phyloP scores from a whole-genome alignment of 2,329 filamentous ascomycete species.

The Epichloe sylvatica region DNA sequence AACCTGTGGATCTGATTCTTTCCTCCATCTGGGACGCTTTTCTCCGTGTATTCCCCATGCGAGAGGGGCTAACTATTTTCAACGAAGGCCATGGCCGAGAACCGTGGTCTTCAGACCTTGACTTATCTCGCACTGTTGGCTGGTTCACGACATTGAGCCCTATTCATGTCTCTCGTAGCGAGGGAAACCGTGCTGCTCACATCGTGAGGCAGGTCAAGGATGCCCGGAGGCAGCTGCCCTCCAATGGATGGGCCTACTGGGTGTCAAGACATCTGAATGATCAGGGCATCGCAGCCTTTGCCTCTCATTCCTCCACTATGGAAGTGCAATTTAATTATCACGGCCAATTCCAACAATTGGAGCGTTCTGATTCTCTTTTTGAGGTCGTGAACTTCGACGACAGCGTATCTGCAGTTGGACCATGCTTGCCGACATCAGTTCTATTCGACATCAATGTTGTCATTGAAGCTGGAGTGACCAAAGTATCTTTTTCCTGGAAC shows the following conservation, averaged over 20 bases:
- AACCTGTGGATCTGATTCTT: slow-evolving; percentile 20
- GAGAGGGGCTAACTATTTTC: slow-evolving; percentile 16
- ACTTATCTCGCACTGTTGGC: slow-evolving; percentile 21
- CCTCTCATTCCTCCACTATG: slow-evolving; percentile 1
- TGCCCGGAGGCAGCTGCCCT: background rate
- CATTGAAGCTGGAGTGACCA: slow-evolving; percentile 1
- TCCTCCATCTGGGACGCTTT: slow-evolving; percentile 18
- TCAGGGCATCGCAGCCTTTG: background rate
- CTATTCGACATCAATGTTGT: slow-evolving; percentile 1
- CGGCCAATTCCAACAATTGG: slow-evolving; percentile 7
- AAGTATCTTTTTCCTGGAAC: slow-evolving; percentile 1
- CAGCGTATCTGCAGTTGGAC: background rate
- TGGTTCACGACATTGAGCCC: slow-evolving; percentile 26
- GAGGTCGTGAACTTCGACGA: slow-evolving; percentile 6
- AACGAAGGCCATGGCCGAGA: slow-evolving; percentile 15
- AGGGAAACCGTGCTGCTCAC: background rate
- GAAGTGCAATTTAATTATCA: slow-evolving; percentile 7
- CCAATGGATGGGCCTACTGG: slow-evolving; percentile 4
- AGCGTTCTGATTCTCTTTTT: slow-evolving; percentile 8
- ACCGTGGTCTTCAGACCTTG: slow-evolving; percentile 14
- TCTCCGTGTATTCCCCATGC: slow-evolving; percentile 13
- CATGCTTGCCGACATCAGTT: background rate
- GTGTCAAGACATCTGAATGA: background rate
- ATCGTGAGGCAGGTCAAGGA: slow-evolving; percentile 1
- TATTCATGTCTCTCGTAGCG: slow-evolving; percentile 5